Evolutionary conservation across 106 monocot species (phyloP).

Genomic region (Acorus calamus): DNA sequence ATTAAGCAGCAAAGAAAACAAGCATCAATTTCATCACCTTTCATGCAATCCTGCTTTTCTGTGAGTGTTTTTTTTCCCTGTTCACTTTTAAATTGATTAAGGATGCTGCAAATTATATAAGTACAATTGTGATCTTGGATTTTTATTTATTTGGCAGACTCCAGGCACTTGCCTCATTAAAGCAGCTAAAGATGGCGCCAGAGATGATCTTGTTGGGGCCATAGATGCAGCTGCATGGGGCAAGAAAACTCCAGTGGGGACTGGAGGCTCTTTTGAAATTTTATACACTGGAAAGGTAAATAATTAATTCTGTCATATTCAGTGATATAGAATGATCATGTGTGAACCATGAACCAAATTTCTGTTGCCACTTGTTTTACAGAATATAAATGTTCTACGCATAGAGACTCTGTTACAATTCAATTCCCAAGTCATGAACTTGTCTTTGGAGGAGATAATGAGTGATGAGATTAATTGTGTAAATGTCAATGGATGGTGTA

Average conservation of each 20-base stretch:
- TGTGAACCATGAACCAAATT: background rate
- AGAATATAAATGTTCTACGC: too few relatives aligned
- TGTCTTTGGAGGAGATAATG: too few relatives aligned
- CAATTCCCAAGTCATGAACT: too few relatives aligned
- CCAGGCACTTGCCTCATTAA: conserved; percentile 53
- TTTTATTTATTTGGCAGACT: conserved; percentile 29
- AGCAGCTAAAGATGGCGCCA: conserved; percentile 57
- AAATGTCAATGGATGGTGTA: too few relatives aligned
- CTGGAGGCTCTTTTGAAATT: conserved; percentile 70
- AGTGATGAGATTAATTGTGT: too few relatives aligned
- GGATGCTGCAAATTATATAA: background rate
- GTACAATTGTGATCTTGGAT: background rate
- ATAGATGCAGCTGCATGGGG: conserved; percentile 84
- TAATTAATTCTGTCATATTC: background rate
- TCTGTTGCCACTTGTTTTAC: too few relatives aligned
- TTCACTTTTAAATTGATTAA: background rate
- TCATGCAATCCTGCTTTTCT: conserved; percentile 62
- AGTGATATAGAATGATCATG: background rate
- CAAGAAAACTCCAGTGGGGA: conserved; percentile 62
- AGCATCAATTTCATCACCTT: conserved; percentile 40
- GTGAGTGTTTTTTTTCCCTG: conserved; percentile 34
- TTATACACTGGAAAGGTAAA: conserved; percentile 64
- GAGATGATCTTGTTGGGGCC: conserved; percentile 53
- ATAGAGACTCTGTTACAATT: too few relatives aligned
- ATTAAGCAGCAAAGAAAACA: conserved; percentile 40